Conservation (phyloP, 2,329 filamentous ascomycete species). For the Curvularia sp. region DNA sequence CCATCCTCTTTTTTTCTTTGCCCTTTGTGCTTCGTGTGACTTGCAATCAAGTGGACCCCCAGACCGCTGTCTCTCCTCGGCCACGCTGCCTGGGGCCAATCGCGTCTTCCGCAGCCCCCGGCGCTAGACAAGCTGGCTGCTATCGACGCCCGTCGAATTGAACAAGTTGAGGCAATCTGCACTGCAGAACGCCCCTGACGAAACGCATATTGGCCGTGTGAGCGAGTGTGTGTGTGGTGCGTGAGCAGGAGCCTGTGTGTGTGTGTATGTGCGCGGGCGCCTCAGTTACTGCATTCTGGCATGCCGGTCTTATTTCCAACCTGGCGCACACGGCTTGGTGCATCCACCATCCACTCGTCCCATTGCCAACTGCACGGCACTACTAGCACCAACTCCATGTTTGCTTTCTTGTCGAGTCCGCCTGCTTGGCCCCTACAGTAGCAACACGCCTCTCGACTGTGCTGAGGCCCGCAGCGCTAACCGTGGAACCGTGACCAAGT, state of each 20-base stretch:
- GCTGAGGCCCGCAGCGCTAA: constrained; percentile 37
- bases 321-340: constrained; percentile 19
- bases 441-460: constrained; percentile 16
- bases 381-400: constrained; percentile 12
- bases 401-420: constrained; percentile 35
- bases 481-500: constrained; percentile 40
- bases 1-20: constrained; percentile 38
- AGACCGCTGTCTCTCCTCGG: constrained; percentile 32
- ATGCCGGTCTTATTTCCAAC: constrained; percentile 1
- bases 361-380: constrained; percentile 14
- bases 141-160: constrained; percentile 32
- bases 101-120: constrained; percentile 24
- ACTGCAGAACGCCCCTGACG: constrained; percentile 48
- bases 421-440: neutral
- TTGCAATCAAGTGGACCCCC: constrained; percentile 39
- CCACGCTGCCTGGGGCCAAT: constrained; percentile 34
- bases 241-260: neutral
- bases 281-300: constrained; percentile 22
- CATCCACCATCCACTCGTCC: constrained; percentile 5
- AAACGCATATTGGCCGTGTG: constrained; percentile 42
- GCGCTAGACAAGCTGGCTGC: constrained; percentile 26
- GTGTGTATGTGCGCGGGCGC: constrained; percentile 15
- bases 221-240: neutral
- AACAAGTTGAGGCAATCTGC: constrained; percentile 49
- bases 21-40: constrained; percentile 41